Percentiles rank a stretch among this genome's conserved stretches.
Evolutionary conservation across 352 stramenopile species (phyloP).

Genomic region (Phytopythium litorale): DNA sequence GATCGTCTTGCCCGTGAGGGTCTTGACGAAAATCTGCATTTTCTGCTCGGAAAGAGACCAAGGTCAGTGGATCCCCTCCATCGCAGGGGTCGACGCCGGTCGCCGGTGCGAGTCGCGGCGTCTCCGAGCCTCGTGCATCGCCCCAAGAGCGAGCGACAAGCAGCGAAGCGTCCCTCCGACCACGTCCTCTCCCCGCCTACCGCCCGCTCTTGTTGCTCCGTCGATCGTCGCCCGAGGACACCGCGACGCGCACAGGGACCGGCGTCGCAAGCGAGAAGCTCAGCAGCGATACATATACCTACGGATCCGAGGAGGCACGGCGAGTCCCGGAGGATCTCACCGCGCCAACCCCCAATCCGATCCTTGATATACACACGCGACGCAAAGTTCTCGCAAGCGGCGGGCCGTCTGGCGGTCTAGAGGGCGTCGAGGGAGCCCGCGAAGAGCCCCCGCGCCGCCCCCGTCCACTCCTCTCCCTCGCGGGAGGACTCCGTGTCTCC

Average conservation of each 20-base stretch:
- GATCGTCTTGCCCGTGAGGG: conserved; percentile 99
- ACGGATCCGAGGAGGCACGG: conserved; percentile 46
- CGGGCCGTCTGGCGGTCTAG: conserved; percentile 12
- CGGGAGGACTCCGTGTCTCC: conserved; percentile 2
- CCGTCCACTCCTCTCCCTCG: conserved; percentile 1
- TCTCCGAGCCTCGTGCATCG: not conserved
- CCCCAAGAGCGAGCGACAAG: not conserved
- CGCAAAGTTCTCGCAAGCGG: conserved; percentile 42
- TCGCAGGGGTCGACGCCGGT: not conserved
- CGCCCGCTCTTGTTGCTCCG: not conserved
- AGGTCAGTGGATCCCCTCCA: conserved; percentile 6
- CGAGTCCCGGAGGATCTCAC: conserved; percentile 3
- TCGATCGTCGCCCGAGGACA: not conserved
- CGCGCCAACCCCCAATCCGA: conserved; percentile 49
- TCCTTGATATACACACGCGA: conserved; percentile 82
- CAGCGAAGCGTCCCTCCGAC: not conserved
- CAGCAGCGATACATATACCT: conserved; percentile 84
- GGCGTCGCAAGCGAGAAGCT: conserved; percentile 30
- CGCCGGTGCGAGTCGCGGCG: not conserved
- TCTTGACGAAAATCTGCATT: conserved; percentile 97
- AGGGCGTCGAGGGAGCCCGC: not conserved
- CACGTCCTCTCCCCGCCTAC: not conserved
- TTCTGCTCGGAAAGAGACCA: conserved; percentile 32
- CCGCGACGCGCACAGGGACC: not conserved
- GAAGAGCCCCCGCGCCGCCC: not conserved